Evolutionary conservation across 2,329 filamentous ascomycete genomes (phyloP), one percentile per base, ranked within the genome.

Genomic region (Orbilia brochopaga): DNA sequence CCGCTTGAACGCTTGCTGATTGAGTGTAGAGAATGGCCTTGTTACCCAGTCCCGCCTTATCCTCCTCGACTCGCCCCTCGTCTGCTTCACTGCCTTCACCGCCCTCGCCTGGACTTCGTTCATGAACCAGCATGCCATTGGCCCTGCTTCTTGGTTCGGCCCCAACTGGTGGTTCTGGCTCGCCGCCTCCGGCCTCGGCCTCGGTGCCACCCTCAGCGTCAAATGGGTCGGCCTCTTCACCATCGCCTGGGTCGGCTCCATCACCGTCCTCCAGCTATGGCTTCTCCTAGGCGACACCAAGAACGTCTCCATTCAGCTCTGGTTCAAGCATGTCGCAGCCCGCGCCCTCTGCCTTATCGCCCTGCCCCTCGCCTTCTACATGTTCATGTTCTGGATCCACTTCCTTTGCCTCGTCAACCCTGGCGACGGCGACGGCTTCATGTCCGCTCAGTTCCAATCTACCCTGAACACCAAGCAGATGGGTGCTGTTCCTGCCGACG

Each of bases 201-300:
- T 99, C 56, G 94, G 94, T 74, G 88, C 93, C 56, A 97, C 94
- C 6, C 86, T 88, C 73, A 97, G 93, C 82, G 92, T 97, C 78
- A 99, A 99, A 83, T 99, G 94, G 94, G 94, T 99, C 78, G 94
- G 94, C 56, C 84, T 99, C 58, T 97, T 99, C 83, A 99, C 94
- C 74, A 97, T 97, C 80, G 94, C 93, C 54, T 99, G 94, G 94
- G 91, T 99, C 75, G 94, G 94, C 74, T 87, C 85, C 80, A 85
- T 99, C 81, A 99, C 94, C 40, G 80, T 93, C 50, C 80, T 99
- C 51, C 94, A 99, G 82, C 86, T 99, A 67, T 99, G 94, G 94
- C 88, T 97, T 75, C 83, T 99, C 63, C 88, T 97, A 44, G 94
- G 92, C 74, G 94, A 99, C 79, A 86, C 86, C 75, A 91, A 87